Percentiles rank a stretch among this genome's conserved stretches.
phyloP scores from a whole-genome alignment of 805 yeast species.

The Candida maris region DNA sequence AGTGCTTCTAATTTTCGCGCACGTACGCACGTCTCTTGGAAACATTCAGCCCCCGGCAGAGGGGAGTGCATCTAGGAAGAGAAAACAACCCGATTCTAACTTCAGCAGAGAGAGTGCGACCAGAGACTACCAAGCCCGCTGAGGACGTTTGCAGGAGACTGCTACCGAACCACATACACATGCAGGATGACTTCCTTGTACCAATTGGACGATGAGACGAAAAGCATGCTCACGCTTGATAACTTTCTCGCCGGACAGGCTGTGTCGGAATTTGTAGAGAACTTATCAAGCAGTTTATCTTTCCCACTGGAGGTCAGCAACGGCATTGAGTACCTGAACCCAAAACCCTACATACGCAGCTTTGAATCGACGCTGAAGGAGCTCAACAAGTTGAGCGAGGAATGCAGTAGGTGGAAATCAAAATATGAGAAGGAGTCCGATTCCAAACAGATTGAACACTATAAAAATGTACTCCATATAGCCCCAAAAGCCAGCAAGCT shows the following conservation, averaged over 20 bases:
- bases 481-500: conserved; percentile 40
- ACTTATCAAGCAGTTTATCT: conserved; percentile 56
- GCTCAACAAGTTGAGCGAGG: conserved; percentile 55
- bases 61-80: no score
- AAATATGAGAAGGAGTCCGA: conserved; percentile 56
- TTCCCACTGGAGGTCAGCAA: conserved; percentile 48
- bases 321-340: conserved; percentile 63
- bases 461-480: conserved; percentile 58
- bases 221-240: conserved; percentile 52
- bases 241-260: conserved; percentile 66
- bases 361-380: conserved; percentile 83
- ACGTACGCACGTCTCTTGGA: no score
- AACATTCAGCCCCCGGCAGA: no score
- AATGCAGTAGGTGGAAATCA: conserved; percentile 48
- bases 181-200: conserved; percentile 21
- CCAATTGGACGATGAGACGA: conserved; percentile 56
- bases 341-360: conserved; percentile 91
- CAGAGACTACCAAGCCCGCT: no score
- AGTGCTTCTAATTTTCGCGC: no score
- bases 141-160: no score
- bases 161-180: no score
- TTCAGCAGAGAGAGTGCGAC: no score
- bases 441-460: conserved; percentile 61
- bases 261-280: conserved; percentile 77
- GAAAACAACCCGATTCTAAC: no score